Conservation (phyloP, 345 rosid genomes). For the Murraya paniculata region DNA sequence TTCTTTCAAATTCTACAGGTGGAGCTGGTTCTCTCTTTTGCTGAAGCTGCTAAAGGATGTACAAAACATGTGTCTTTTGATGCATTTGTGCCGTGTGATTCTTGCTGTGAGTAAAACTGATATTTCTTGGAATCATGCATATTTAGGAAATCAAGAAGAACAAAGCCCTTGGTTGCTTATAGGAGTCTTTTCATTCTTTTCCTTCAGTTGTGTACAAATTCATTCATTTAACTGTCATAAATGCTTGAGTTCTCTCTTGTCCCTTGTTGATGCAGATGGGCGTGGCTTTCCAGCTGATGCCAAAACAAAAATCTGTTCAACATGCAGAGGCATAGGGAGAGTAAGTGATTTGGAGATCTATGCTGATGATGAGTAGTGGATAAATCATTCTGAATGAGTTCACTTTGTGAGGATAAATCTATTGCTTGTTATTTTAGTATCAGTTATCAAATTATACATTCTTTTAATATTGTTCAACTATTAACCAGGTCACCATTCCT, state of each 20-base stretch:
- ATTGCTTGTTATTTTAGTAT: constrained; percentile 1
- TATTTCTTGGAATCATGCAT: background rate
- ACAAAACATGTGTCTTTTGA: constrained; percentile 69
- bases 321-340: constrained; percentile 81
- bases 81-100: constrained; percentile 77
- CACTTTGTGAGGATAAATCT: constrained; percentile 15
- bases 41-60: constrained; percentile 88
- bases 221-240: background rate
- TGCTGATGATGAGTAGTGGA: constrained; percentile 21
- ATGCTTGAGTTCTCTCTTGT: constrained; percentile 5
- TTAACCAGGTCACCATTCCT: constrained; percentile 78
- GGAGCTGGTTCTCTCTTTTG: constrained; percentile 69
- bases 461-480: constrained; percentile 11
- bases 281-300: constrained; percentile 70
- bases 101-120: constrained; percentile 59
- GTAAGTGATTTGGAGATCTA: constrained; percentile 49
- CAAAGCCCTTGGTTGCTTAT: background rate
- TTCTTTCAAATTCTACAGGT: constrained; percentile 36
- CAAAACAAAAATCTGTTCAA: constrained; percentile 55
- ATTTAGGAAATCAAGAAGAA: constrained; percentile 1
- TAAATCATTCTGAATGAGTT: constrained; percentile 9
- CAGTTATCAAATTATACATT: constrained; percentile 5
- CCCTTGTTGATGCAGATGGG: constrained; percentile 57
- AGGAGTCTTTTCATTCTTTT: background rate
- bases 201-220: background rate